A percentile compares a stretch with the other conserved stretches of the same genome.
Conservation (phyloP, 768 basidiomycete genomes). For the Phlebiopsis gigantea region DNA sequence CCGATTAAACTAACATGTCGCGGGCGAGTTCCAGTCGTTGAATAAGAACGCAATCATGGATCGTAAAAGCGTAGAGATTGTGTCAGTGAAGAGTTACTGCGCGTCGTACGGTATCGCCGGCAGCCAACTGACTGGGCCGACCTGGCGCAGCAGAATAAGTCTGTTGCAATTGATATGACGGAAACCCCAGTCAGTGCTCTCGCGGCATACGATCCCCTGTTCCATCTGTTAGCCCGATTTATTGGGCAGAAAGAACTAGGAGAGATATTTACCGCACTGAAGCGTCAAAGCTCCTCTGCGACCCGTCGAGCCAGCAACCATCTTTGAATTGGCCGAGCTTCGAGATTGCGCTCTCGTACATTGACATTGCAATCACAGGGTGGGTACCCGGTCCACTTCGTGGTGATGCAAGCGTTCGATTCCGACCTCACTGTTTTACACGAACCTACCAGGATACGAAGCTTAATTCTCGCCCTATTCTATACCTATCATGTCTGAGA, state of each 20-base stretch:
- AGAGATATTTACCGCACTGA: background rate
- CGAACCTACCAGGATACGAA: too few species aligned
- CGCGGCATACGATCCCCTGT: background rate
- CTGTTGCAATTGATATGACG: constrained; percentile 7
- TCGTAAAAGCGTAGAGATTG: too few species aligned
- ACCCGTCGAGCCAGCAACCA: constrained; percentile 1
- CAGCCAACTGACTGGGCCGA: constrained; percentile 1
- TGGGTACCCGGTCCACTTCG: constrained; percentile 11
- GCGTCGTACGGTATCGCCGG: background rate
- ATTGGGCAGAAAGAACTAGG: background rate
- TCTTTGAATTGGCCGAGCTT: background rate
- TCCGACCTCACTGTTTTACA: too few species aligned
- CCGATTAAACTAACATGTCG: too few species aligned
- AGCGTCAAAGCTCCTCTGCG: background rate
- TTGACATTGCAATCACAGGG: constrained; percentile 2
- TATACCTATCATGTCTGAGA: too few species aligned
- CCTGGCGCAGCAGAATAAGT: constrained; percentile 12
- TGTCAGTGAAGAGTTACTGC: too few species aligned
- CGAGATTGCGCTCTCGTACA: background rate
- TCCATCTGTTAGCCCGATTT: background rate
- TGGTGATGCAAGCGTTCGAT: too few species aligned
- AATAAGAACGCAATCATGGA: background rate
- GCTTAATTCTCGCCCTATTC: too few species aligned
- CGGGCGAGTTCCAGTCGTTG: background rate
- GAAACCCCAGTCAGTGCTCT: constrained; percentile 1